Percentiles rank a stretch among this genome's conserved stretches.
Evolutionary conservation across 2,329 filamentous ascomycete species (phyloP).

Genomic region (Dactylellina leptospora): DNA sequence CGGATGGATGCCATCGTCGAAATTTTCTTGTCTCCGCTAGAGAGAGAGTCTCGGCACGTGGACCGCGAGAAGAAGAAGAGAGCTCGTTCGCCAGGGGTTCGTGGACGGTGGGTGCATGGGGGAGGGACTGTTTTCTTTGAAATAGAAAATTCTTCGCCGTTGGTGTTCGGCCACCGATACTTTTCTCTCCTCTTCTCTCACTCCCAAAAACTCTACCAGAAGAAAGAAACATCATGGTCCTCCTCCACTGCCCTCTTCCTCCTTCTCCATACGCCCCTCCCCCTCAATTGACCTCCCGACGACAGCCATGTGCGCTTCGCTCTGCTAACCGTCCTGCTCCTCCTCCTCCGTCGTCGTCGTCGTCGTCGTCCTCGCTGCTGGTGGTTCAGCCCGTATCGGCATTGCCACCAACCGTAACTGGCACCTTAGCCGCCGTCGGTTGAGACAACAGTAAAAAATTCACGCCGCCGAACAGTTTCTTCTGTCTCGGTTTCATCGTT

Average conservation of each 20-base stretch:
- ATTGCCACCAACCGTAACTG: constrained; percentile 39
- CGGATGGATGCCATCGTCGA: constrained; percentile 1
- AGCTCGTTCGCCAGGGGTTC: constrained; percentile 20
- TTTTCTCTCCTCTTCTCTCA: constrained; percentile 27
- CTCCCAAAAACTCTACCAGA: constrained; percentile 44
- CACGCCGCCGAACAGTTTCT: neutral
- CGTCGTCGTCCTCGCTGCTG: neutral
- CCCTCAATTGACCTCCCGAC: constrained; percentile 28
- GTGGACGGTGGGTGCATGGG: neutral
- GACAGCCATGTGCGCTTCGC: constrained; percentile 29
- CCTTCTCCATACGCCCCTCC: neutral
- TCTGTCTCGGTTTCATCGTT: neutral
- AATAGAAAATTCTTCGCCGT: constrained; percentile 39
- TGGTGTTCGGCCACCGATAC: constrained; percentile 1
- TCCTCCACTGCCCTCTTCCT: constrained; percentile 31
- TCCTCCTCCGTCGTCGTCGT: constrained; percentile 4
- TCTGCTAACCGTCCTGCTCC: constrained; percentile 14
- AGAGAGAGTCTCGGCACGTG: constrained; percentile 25
- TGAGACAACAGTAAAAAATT: constrained; percentile 23
- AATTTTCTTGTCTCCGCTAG: constrained; percentile 12
- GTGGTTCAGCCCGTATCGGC: neutral
- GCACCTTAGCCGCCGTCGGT: constrained; percentile 33
- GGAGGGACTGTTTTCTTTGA: constrained; percentile 3
- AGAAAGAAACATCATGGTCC: constrained; percentile 52
- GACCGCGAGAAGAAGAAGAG: constrained; percentile 8